A percentile compares a stretch with the other conserved stretches of the same genome.
phyloP scores from a whole-genome alignment of 805 yeast species.

The Cyberlindnera misumaiensis region DNA sequence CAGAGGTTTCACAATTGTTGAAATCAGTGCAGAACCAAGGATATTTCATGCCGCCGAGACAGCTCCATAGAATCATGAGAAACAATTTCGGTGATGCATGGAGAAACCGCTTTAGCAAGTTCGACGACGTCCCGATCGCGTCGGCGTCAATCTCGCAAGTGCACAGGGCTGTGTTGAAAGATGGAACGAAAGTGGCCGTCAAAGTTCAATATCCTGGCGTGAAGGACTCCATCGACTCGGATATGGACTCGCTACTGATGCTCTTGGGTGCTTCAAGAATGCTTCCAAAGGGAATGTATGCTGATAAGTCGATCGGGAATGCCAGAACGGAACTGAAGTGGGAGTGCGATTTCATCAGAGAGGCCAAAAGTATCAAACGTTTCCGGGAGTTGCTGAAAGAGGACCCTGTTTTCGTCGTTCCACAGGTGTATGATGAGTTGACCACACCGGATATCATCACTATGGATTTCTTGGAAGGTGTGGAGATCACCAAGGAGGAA shows the following conservation, averaged over 20 bases:
- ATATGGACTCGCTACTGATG: constrained; percentile 77
- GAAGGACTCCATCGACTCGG: constrained; percentile 87
- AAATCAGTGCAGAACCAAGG: constrained; percentile 89
- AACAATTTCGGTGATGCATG: constrained; percentile 74
- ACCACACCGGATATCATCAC: constrained; percentile 82
- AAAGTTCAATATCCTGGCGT: constrained; percentile 98
- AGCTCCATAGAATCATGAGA: constrained; percentile 68
- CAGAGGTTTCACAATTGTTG: constrained; percentile 74
- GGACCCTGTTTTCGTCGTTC: constrained; percentile 66
- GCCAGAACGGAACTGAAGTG: constrained; percentile 91
- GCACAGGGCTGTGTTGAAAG: constrained; percentile 69
- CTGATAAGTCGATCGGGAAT: constrained; percentile 87
- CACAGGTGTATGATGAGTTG: constrained; percentile 67
- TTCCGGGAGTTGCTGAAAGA: constrained; percentile 57
- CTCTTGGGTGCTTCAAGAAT: constrained; percentile 79
- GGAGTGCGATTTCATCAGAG: constrained; percentile 96
- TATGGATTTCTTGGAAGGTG: constrained; percentile 83
- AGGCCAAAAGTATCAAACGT: constrained; percentile 67
- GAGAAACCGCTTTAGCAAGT: constrained; percentile 64
- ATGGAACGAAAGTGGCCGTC: constrained; percentile 75
- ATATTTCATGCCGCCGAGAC: constrained; percentile 93
- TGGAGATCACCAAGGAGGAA: constrained; percentile 69
- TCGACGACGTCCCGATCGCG: constrained; percentile 87
- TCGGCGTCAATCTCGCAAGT: constrained; percentile 98
- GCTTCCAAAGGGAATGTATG: constrained; percentile 84